Evolutionary conservation across 225 moss, liverwort and hornwort species (phyloP).

Genomic region (Neckera pumila): DNA sequence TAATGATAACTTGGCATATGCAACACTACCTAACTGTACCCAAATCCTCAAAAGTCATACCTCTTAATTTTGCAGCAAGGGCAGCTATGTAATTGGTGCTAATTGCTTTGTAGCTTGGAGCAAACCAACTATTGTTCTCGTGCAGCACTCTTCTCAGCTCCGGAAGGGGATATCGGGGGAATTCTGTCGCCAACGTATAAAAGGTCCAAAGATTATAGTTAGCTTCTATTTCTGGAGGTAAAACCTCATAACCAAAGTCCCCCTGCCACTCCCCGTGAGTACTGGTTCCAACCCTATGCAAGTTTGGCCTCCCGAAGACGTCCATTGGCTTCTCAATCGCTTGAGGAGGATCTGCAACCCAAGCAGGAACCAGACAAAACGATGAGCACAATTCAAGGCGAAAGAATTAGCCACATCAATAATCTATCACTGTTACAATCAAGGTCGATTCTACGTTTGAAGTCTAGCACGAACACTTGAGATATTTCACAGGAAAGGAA

Average conservation of each 20-base stretch:
- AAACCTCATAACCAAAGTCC: background rate
- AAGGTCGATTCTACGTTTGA: background rate
- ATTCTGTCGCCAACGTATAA: slow-evolving; percentile 4
- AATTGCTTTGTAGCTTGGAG: slow-evolving; percentile 17
- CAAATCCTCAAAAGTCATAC: background rate
- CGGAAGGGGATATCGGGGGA: slow-evolving; percentile 13
- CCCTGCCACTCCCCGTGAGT: background rate
- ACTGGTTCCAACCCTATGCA: background rate
- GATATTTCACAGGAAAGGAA: background rate
- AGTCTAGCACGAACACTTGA: background rate
- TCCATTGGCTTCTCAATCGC: slow-evolving; percentile 1
- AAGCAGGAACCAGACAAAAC: background rate
- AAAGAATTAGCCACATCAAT: background rate
- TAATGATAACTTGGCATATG: background rate
- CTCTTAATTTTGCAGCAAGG: slow-evolving; percentile 11
- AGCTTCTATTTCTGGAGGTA: slow-evolving; percentile 12
- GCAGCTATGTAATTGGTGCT: slow-evolving; percentile 9
- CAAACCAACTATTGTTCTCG: slow-evolving; percentile 2
- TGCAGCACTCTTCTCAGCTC: slow-evolving; percentile 18
- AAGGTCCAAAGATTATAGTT: slow-evolving; percentile 8
- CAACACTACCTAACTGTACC: background rate
- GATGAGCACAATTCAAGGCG: background rate
- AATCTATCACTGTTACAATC: background rate
- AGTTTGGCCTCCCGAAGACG: background rate
- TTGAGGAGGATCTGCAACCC: background rate